Evolutionary conservation across 176 grass and related monocot species (phyloP), one percentile per base, ranked within the genome.

Genomic region (Miscanthus lutarioriparius): DNA sequence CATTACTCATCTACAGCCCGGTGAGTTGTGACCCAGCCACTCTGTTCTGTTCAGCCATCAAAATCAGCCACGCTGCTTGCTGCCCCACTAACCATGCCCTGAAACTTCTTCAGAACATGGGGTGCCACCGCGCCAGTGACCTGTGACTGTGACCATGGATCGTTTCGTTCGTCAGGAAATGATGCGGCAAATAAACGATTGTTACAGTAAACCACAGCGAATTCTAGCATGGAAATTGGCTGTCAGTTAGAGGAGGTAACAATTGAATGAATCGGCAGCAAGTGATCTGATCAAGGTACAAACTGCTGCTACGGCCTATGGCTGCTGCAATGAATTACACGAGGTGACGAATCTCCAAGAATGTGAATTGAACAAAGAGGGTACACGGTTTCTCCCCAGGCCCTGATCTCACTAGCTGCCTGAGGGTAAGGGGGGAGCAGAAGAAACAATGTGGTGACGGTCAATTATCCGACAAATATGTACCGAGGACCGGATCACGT

Each of bases 261-360:
- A 82, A 92, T 92, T 77, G 84, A 97, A 97, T 92, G 89, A 91
- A 96, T 94, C 80, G 70, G 78, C 64, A 78, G 78, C 87, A 92
- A 40, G 53, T 36, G 64, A 74, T 20, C 82, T 74, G 53, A 79
- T 51, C 43, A 75, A 54, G 54, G 36, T 84, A 77, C 80, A 84
- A 80, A 86, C 17, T 47, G 25, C 70, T 74, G 74, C 82, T 90
- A 92, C 23, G 27, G 47, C 85, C 87, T 62, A 62, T 11, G 58
- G n/a, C 90, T 19, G 67, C 85, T 87, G 82, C 79, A 74, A 85
- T 76, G 78, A 86, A 89, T 70, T 85, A 87, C 91, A 93, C 43
- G 68, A 82, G 19, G 40, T 77, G 80, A 61, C 75, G 59, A 30
- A 67, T 72, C 76, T 56, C 36, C 72, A 83, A 83, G 77, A 87